Conservation (phyloP, 2,329 filamentous ascomycete genomes). For the Epichloe scottii region DNA sequence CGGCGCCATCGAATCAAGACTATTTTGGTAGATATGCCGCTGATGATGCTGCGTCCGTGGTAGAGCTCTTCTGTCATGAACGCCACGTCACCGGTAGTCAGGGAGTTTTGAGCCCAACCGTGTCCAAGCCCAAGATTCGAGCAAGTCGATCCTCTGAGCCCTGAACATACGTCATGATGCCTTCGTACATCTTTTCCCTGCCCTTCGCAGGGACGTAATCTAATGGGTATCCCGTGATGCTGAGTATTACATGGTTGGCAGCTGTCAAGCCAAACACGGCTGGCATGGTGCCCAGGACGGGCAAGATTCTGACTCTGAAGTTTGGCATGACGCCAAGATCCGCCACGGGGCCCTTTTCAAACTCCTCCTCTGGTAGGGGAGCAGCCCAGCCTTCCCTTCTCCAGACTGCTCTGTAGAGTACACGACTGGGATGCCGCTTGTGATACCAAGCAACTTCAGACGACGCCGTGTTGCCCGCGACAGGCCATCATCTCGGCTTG, state of each 20-base stretch:
- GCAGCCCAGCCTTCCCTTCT: conserved; percentile 78
- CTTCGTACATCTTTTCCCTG: conserved; percentile 85
- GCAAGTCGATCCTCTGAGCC: conserved; percentile 67
- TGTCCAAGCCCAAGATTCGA: conserved; percentile 23
- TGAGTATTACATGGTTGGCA: conserved; percentile 85
- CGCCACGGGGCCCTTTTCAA: conserved; percentile 69
- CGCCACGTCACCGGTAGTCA: conserved; percentile 69
- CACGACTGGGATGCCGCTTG: conserved; percentile 76
- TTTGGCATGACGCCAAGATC: conserved; percentile 83
- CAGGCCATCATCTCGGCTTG: conserved; percentile 76
- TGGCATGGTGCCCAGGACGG: conserved; percentile 93
- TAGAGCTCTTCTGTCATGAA: conserved; percentile 88
- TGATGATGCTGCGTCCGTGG: conserved; percentile 69
- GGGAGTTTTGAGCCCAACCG: conserved; percentile 60
- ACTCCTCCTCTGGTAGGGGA: conserved; percentile 86
- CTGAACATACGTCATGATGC: conserved; percentile 64
- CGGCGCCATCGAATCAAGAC: conserved; percentile 70
- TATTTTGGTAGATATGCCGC: conserved; percentile 67
- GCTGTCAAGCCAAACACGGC: conserved; percentile 86
- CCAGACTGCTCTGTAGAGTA: conserved; percentile 86
- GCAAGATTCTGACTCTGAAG: conserved; percentile 88
- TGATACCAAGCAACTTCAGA: conserved; percentile 66
- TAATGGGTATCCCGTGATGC: conserved; percentile 69
- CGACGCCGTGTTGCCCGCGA: conserved; percentile 73
- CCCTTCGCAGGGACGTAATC: conserved; percentile 73